Base-by-base conservation (phyloP, 1,284 basidiomycete species). In the Cystobasidium sp. region DNA sequence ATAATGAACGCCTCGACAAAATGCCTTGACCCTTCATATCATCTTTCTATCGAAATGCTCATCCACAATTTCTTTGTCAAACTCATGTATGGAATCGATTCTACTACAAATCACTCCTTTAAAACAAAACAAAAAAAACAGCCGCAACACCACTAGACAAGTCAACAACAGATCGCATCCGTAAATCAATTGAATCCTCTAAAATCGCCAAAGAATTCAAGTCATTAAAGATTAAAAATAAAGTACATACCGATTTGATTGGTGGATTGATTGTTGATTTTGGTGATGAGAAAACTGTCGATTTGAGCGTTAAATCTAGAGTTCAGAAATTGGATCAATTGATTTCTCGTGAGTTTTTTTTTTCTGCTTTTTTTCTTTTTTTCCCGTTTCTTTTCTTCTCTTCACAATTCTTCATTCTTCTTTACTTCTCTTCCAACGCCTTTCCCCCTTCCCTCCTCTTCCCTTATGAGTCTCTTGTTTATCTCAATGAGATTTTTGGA, bases 251-350 rank as follows among this genome's bases (percentile, higher is more conserved):
- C 61, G 85, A 88, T 18, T 86, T 96, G 75, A 84, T 97, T 75
- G 94, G 94, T 24, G 65, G 74, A 18, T 85, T 98, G 76, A 86
- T 97, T 74, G 91, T 99, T 71, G 96, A 99, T 85, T 95, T 99
- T 83, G 97, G 94, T 78, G 96, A 98, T 86, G 69, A 63, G 22
- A 95, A 95, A 87, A 94, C 93, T 72, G 91, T 97, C 80, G 97
- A 99, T 85, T 87, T 98, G 77, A 94, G 92, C 80, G 95, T 97
- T 69, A 89, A 90, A 68, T 92, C 91, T 76, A 91, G 93, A 75
- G 93, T 99, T 81, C 96, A 90, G 84, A 94, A 94, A 85, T 88
- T 97, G 83, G 98, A 97, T 87, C 88, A 88, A 78, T 87, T 92
- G 80, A 87, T 98, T 68, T 87, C 90, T 81, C 88, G 75, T 76